Percentiles rank a stretch among this genome's conserved stretches.
phyloP scores from a whole-genome alignment of 495 filamentous ascomycete genomes.

The Sporormia fimetaria region DNA sequence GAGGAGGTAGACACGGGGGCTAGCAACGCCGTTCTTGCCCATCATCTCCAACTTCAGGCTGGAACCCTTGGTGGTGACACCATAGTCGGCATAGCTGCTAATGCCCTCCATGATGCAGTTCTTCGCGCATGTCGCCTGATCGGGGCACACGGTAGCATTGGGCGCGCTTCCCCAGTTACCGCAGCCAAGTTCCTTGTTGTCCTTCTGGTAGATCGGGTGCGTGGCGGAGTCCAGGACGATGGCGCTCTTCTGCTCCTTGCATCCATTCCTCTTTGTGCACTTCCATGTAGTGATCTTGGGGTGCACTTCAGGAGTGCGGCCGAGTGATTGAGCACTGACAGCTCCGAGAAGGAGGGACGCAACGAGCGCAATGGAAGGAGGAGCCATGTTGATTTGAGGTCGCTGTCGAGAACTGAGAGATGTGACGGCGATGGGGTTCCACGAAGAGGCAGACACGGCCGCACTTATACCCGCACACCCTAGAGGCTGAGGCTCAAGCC shows the following conservation, averaged over 20 bases:
- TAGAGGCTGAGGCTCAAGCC: background rate
- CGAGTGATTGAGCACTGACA: slow-evolving; percentile 26
- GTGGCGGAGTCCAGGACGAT: slow-evolving; percentile 28
- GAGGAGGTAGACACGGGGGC: slow-evolving; percentile 32
- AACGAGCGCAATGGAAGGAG: slow-evolving; percentile 3
- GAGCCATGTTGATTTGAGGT: slow-evolving; percentile 6
- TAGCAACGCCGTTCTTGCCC: slow-evolving; percentile 19
- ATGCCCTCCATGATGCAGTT: slow-evolving; percentile 30
- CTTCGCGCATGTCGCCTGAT: slow-evolving; percentile 17
- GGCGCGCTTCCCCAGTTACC: slow-evolving; percentile 21
- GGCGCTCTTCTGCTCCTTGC: slow-evolving; percentile 24
- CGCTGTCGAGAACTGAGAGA: background rate
- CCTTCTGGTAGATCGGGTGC: slow-evolving; percentile 26
- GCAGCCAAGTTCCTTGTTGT: slow-evolving; percentile 19
- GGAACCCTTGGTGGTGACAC: slow-evolving; percentile 25
- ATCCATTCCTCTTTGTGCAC: slow-evolving; percentile 29
- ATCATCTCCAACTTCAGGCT: slow-evolving; percentile 22
- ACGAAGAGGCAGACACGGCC: background rate
- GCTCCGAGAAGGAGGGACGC: slow-evolving; percentile 11
- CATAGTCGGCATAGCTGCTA: slow-evolving; percentile 26
- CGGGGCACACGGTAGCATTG: slow-evolving; percentile 20
- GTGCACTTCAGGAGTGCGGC: slow-evolving; percentile 25
- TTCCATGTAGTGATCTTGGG: slow-evolving; percentile 27
- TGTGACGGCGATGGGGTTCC: background rate
- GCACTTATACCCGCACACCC: slow-evolving; percentile 11